Conservation (phyloP, 495 filamentous ascomycete species). For the Sordaria brevicollis region DNA sequence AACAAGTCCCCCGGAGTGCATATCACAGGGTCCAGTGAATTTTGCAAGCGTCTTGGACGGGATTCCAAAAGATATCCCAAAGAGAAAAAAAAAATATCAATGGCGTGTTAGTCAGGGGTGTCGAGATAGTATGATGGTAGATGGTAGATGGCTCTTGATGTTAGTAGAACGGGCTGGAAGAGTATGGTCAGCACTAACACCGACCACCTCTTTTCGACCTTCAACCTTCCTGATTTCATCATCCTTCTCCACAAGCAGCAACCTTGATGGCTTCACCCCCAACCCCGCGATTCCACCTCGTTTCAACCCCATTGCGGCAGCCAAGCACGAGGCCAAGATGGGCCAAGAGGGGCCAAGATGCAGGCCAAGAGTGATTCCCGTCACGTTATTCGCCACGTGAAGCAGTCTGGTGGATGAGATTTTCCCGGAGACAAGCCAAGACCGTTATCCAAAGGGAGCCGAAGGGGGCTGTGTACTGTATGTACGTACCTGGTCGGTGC, state of each 20-base stretch:
- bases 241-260: neutral
- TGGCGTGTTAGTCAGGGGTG: neutral
- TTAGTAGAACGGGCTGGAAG: neutral
- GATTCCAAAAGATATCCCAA: neutral
- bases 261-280: neutral
- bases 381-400: constrained; percentile 5
- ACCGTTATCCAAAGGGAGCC: neutral
- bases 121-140: too few relatives aligned
- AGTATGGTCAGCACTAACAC: neutral
- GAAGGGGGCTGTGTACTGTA: too few relatives aligned
- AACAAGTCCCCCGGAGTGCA: neutral
- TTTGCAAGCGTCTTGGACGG: too few relatives aligned
- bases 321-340: neutral
- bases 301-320: neutral
- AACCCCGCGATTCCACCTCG: neutral
- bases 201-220: neutral
- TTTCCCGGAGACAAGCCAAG: constrained; percentile 1
- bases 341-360: neutral
- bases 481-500: neutral
- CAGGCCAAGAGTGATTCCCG: neutral
- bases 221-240: neutral
- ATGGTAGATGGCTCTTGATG: neutral
- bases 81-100: neutral
- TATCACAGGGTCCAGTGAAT: neutral
- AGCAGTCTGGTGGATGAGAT: neutral